Percentiles rank a stretch among this genome's conserved stretches.
phyloP scores from a whole-genome alignment of 2,329 filamentous ascomycete genomes.

The Fonsecaea multimorphosa region DNA sequence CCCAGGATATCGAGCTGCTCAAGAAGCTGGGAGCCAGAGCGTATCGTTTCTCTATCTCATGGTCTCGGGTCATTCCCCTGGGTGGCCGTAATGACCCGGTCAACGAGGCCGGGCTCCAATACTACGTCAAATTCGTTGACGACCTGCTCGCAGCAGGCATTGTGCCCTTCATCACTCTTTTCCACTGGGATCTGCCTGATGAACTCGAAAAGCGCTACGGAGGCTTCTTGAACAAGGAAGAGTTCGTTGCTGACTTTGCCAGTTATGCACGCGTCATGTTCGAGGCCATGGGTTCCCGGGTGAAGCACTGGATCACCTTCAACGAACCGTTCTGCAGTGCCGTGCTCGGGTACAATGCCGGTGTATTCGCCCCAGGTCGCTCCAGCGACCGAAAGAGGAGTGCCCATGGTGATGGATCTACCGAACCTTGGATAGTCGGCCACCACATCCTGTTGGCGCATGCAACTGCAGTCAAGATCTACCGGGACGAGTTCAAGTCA shows the following conservation, averaged over 20 bases:
- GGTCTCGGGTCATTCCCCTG: conserved; percentile 82
- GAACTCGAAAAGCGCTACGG: conserved; percentile 80
- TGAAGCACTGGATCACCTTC: conserved; percentile 89
- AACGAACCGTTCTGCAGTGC: conserved; percentile 89
- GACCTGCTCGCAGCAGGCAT: conserved; percentile 78
- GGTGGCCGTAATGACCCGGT: conserved; percentile 81
- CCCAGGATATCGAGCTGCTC: conserved; percentile 77
- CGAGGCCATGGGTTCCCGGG: conserved; percentile 72
- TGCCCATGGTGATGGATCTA: conserved; percentile 72
- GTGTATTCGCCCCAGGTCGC: conserved; percentile 80
- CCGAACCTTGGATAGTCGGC: conserved; percentile 81
- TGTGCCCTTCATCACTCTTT: conserved; percentile 79
- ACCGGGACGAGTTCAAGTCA: conserved; percentile 80
- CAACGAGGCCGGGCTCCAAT: conserved; percentile 77
- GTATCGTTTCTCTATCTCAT: conserved; percentile 86
- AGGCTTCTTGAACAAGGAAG: conserved; percentile 77
- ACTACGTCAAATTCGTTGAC: conserved; percentile 80
- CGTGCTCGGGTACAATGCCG: conserved; percentile 78
- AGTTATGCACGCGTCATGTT: conserved; percentile 79
- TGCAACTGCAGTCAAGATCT: conserved; percentile 78
- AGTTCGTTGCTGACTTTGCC: conserved; percentile 82
- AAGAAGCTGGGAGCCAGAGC: conserved; percentile 74
- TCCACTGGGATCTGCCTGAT: conserved; percentile 87
- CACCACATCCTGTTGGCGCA: conserved; percentile 83
- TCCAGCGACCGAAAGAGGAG: conserved; percentile 77